Evolutionary conservation across 805 yeast species (phyloP).

Genomic region (Ogataea corticis): DNA sequence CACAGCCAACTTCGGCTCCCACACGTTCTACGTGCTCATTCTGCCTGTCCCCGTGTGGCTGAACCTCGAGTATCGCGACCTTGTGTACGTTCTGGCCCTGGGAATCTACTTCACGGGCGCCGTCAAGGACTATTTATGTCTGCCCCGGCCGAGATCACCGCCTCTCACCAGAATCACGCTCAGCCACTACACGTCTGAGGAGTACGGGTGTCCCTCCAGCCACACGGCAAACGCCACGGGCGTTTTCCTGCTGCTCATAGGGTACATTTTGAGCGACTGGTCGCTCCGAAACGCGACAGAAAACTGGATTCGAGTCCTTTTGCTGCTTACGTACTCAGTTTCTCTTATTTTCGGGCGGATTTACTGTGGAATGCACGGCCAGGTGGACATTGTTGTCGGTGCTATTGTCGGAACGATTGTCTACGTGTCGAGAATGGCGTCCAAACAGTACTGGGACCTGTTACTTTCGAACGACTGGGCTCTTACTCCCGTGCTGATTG

Average conservation of each 20-base stretch:
- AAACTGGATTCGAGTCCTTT: conserved; percentile 11
- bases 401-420: conserved; percentile 57
- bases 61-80: conserved; percentile 67
- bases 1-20: conserved; percentile 89
- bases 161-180: conserved; percentile 88
- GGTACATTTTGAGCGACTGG: conserved; percentile 19
- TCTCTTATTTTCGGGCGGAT: conserved; percentile 78
- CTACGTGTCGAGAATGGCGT: conserved; percentile 45
- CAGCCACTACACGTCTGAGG: conserved; percentile 87
- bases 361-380: conserved; percentile 98
- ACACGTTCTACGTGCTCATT: conserved; percentile 88
- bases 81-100: conserved; percentile 59
- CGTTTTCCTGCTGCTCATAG: conserved; percentile 56
- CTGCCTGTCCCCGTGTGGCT: conserved; percentile 85
- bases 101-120: conserved; percentile 74
- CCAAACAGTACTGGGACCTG: conserved; percentile 47
- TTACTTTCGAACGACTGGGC: conserved; percentile 34
- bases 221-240: conserved; percentile 95
- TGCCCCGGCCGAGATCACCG: conserved; percentile 92
- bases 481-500: conserved; percentile 39
- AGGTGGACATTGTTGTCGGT: conserved; percentile 73
- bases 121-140: conserved; percentile 79
- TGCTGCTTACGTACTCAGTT: conserved; percentile 49
- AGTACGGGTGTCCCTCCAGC: conserved; percentile 92
- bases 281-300: conserved; percentile 5